Evolutionary conservation across 2,329 filamentous ascomycete genomes (phyloP).

Genomic region (Colletotrichum chlorophyti): DNA sequence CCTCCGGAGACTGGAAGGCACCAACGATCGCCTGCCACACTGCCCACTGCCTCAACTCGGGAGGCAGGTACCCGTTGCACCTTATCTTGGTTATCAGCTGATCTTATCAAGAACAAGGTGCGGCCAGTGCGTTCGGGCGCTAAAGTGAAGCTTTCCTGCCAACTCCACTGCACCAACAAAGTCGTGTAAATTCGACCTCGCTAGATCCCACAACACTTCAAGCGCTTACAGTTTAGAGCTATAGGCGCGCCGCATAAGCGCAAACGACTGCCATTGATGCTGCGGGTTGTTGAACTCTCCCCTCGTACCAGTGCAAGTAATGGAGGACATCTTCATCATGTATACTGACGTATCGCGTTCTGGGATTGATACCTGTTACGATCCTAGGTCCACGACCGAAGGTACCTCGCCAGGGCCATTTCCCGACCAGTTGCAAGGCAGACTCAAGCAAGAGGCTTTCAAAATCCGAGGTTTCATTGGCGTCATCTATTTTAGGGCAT

Average conservation of each 20-base stretch:
- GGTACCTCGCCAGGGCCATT: not conserved
- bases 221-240: constrained; percentile 7
- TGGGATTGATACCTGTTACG: not conserved
- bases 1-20: too few relatives aligned
- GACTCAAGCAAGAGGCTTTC: not conserved
- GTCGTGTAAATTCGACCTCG: constrained; percentile 16
- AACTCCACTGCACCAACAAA: constrained; percentile 24
- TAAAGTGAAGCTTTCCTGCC: constrained; percentile 14
- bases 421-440: not conserved
- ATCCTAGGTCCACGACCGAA: not conserved
- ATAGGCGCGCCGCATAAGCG: constrained; percentile 18
- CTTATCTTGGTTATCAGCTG: constrained; percentile 5
- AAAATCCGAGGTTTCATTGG: not conserved
- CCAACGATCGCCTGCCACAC: too few relatives aligned
- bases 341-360: constrained; percentile 8
- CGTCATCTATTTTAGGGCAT: not conserved
- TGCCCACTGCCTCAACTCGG: too few relatives aligned
- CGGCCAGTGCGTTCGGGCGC: constrained; percentile 28
- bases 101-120: constrained; percentile 23
- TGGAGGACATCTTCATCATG: not conserved
- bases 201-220: not conserved
- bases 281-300: too few relatives aligned
- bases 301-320: not conserved
- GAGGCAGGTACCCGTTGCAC: not conserved
- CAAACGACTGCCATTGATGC: not conserved